These are phyloP conservation scores for Schizothecium vesticola DNA, from an alignment of 495 filamentous ascomycete species.

Conservation along the genomic window DNA sequence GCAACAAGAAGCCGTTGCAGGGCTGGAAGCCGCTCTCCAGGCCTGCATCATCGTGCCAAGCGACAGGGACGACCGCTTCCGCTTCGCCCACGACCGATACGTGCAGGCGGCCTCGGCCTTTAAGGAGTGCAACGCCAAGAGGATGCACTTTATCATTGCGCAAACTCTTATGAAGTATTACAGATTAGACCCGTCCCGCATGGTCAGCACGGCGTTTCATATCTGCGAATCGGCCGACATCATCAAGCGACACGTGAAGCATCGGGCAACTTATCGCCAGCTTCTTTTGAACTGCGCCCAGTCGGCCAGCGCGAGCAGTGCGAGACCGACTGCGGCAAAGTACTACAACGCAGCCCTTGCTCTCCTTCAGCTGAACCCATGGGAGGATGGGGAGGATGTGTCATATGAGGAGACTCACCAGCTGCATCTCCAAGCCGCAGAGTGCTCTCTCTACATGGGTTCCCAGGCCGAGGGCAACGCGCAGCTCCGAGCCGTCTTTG, in stretches of 20 bases:
- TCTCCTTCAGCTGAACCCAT: constrained; percentile 73
- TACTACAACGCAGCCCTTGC: constrained; percentile 70
- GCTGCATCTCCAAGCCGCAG: constrained; percentile 69
- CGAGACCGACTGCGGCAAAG: constrained; percentile 68
- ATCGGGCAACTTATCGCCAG: constrained; percentile 61
- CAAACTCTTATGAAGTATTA: constrained; percentile 70
- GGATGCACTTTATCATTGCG: constrained; percentile 86
- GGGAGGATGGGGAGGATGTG: constrained; percentile 70
- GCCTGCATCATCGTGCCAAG: constrained; percentile 69
- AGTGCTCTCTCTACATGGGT: constrained; percentile 72
- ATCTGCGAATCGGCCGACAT: constrained; percentile 67
- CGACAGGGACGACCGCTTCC: constrained; percentile 68
- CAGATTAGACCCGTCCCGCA: constrained; percentile 47
- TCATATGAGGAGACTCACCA: constrained; percentile 80
- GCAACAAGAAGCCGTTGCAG: constrained; percentile 51
- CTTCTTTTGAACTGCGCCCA: constrained; percentile 71
- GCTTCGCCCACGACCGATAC: constrained; percentile 81
- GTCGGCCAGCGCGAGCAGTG: constrained; percentile 71
- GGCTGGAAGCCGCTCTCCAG: constrained; percentile 71
- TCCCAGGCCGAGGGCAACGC: constrained; percentile 57
- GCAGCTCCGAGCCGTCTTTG: constrained; percentile 60
- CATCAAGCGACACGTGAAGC: constrained; percentile 57
- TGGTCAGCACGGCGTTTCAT: constrained; percentile 69
- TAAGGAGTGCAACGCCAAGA: constrained; percentile 60
- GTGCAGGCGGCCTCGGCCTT: constrained; percentile 66